Conservation (phyloP, 2,329 filamentous ascomycete genomes). For the Colletotrichum shisoi region DNA sequence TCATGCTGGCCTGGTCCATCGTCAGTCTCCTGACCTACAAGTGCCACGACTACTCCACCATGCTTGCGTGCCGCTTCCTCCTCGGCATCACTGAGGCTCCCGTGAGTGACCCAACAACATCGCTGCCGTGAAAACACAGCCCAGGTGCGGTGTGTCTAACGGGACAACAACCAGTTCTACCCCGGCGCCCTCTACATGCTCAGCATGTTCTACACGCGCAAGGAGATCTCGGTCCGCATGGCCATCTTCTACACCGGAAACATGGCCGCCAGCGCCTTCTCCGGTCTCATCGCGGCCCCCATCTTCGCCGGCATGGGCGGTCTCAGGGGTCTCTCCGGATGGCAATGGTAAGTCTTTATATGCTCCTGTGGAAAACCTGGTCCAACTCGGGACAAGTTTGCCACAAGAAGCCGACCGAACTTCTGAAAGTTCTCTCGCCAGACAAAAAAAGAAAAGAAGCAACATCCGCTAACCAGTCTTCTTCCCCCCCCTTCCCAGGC, state of each 20-base stretch:
- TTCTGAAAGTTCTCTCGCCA: neutral
- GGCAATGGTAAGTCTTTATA: constrained; percentile 51
- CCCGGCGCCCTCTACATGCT: constrained; percentile 40
- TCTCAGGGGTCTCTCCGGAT: constrained; percentile 49
- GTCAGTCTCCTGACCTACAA: constrained; percentile 39
- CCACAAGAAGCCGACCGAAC: too few relatives aligned
- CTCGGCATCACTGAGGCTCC: constrained; percentile 40
- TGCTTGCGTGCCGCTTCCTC: constrained; percentile 38
- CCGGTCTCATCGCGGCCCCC: constrained; percentile 55
- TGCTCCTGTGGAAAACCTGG: too few relatives aligned
- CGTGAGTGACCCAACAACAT: constrained; percentile 5
- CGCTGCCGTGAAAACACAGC: too few relatives aligned
- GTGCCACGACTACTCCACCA: constrained; percentile 30
- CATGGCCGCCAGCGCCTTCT: constrained; percentile 55
- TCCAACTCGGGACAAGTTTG: too few relatives aligned
- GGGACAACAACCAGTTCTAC: constrained; percentile 27
- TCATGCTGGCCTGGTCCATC: constrained; percentile 39
- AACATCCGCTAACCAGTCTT: neutral
- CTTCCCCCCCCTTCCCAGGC: constrained; percentile 38
- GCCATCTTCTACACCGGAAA: constrained; percentile 56
- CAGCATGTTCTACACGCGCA: constrained; percentile 39
- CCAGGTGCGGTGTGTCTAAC: too few relatives aligned
- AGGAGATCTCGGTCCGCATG: constrained; percentile 46
- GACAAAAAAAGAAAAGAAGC: too few relatives aligned
- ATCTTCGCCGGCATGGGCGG: constrained; percentile 55